Evolutionary conservation across 352 stramenopile genomes (phyloP), one percentile per base, ranked within the genome.

Genomic region (Phytophthora sansomeana): DNA sequence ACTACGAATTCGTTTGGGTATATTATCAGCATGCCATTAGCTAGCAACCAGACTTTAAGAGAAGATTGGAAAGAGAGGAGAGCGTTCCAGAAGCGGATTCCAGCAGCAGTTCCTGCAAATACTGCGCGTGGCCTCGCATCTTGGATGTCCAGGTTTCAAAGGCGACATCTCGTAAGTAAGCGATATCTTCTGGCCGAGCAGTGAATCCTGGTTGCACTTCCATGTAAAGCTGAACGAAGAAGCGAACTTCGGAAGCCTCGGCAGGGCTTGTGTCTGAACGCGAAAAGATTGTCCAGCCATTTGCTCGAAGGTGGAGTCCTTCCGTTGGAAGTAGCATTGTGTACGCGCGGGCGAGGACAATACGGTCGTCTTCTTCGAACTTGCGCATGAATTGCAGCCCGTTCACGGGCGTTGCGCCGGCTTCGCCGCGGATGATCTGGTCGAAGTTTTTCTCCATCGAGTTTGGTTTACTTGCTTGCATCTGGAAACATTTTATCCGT

Each of bases 381-480:
- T 77, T 73, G 11, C 51, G 60, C 69, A 77, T 74, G 47, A 71
- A 63, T 36, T 77, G 69, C n/a, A 77, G 47, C 0, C 63, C 63
- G n/a, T 70, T 70, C 0, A 77, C 32, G 13, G 58, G 52, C 30
- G 44, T 60, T 17, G 47, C 56, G 5, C 58, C 67, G 1, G 17
- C 42, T 2, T 42, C 17, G 10, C 57, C 55, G 4, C 49, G 54
- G 5, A 77, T 8, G 32, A 70, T 57, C 43, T 70, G 47, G 44
- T 70, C 58, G 24, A 73, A 74, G 44, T 60, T 71, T 32, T 74
- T 77, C 49, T 77, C 48, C 48, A 77, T 58, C 19, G 64, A 38
- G n/a, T 74, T 58, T 0, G 58, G 58, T 3, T 46, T 44, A 44
- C 30, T 61, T 7, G 54, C 36, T 61, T 68, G 64, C 46, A 70